Percentiles rank a stretch among this genome's conserved stretches.
phyloP scores from a whole-genome alignment of 2,329 filamentous ascomycete species.

The Alternaria arborescens region DNA sequence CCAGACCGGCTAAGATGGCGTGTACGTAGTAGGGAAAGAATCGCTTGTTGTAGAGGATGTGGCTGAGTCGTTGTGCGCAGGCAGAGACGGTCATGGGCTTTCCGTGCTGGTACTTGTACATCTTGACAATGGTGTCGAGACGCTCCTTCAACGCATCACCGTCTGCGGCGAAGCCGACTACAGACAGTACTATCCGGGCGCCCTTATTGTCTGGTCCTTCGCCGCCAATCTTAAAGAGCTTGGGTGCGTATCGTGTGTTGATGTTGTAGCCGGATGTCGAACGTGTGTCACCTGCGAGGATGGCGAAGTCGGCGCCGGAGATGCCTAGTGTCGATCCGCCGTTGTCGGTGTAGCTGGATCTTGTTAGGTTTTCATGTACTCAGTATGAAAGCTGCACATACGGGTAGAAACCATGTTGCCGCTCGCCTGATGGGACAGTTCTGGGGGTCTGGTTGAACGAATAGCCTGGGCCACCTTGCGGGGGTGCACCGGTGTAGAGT shows the following conservation, averaged over 20 bases:
- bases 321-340: slow-evolving; percentile 96
- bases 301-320: slow-evolving; percentile 90
- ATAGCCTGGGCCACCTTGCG: slow-evolving; percentile 64
- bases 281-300: slow-evolving; percentile 96
- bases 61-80: slow-evolving; percentile 92
- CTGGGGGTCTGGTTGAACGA: slow-evolving; percentile 65
- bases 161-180: slow-evolving; percentile 95
- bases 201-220: slow-evolving; percentile 85
- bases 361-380: slow-evolving; percentile 24
- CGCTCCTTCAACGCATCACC: slow-evolving; percentile 93
- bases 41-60: slow-evolving; percentile 95
- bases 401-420: slow-evolving; percentile 91
- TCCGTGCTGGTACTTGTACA: slow-evolving; percentile 98
- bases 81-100: slow-evolving; percentile 95
- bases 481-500: slow-evolving; percentile 60
- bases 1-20: slow-evolving; percentile 90
- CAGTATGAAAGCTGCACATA: slow-evolving; percentile 57
- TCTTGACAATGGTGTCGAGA: slow-evolving; percentile 93
- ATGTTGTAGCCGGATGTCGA: slow-evolving; percentile 95
- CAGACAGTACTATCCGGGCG: slow-evolving; percentile 86
- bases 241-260: slow-evolving; percentile 94
- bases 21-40: slow-evolving; percentile 99
- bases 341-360: slow-evolving; percentile 89
- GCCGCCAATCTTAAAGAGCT: slow-evolving; percentile 97
- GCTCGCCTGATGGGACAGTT: slow-evolving; percentile 57